These are phyloP conservation scores for Hyparrhenia diplandra DNA, from an alignment of 176 grass and related monocot species.

Conservation along the genomic window DNA sequence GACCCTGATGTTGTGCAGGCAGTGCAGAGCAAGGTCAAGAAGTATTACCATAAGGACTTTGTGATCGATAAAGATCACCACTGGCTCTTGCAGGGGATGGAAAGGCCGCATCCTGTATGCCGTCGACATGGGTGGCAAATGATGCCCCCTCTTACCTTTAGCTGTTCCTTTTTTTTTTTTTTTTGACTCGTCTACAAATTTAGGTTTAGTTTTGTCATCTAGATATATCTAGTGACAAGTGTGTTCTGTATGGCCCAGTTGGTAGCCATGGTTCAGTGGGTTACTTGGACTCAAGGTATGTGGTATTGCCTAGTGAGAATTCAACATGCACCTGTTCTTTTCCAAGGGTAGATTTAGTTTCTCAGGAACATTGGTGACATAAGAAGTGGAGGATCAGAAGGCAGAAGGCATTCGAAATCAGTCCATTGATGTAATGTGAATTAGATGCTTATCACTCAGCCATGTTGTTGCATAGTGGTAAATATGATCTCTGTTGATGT, in stretches of 20 bases:
- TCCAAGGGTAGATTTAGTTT: too few species aligned
- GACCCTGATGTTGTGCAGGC: slow-evolving; percentile 40
- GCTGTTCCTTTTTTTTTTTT: background rate
- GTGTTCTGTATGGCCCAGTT: slow-evolving; percentile 33
- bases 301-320: background rate
- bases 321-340: too few species aligned
- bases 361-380: too few species aligned
- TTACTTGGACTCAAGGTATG: slow-evolving; percentile 14
- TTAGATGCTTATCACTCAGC: too few species aligned
- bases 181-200: background rate
- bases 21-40: slow-evolving; percentile 44
- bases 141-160: slow-evolving; percentile 37
- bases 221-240: slow-evolving; percentile 20
- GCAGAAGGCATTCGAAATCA: too few species aligned
- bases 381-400: too few species aligned
- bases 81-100: slow-evolving; percentile 88
- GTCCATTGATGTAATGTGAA: too few species aligned
- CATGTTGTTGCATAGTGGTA: too few species aligned
- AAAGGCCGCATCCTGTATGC: slow-evolving; percentile 74
- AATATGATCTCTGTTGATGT: too few species aligned
- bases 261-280: slow-evolving; percentile 15
- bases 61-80: slow-evolving; percentile 66
- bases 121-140: slow-evolving; percentile 54
- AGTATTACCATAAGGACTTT: slow-evolving; percentile 75
- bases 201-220: slow-evolving; percentile 31